Conservation (phyloP, 148 eudicot genomes). For the Camellia lanceoleosa region DNA sequence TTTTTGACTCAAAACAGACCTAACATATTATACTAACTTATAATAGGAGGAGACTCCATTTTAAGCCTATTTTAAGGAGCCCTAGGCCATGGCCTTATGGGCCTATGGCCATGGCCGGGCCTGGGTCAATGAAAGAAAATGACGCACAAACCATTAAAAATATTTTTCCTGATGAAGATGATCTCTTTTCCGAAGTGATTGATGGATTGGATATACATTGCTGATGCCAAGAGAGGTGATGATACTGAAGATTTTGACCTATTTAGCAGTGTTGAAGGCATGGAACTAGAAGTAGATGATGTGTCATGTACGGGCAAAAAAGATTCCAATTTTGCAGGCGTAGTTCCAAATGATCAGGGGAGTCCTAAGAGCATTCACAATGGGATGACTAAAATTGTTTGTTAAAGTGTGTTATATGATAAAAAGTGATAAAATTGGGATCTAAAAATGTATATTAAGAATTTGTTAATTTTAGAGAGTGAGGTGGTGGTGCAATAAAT, state of each 20-base stretch:
- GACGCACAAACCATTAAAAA: constrained; percentile 48
- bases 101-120: no score
- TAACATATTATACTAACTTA: no score
- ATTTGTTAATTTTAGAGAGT: no score
- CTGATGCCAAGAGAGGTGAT: constrained; percentile 32
- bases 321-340: constrained; percentile 29
- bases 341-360: constrained; percentile 28
- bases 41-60: no score
- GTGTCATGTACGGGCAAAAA: constrained; percentile 24
- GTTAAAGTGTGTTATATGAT: no score
- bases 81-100: no score
- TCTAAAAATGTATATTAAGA: no score
- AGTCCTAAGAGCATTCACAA: neutral
- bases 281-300: constrained; percentile 60
- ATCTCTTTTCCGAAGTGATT: constrained; percentile 60
- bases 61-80: no score
- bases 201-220: constrained; percentile 38
- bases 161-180: constrained; percentile 81
- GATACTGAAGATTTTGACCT: constrained; percentile 61
- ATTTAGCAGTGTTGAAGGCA: constrained; percentile 62
- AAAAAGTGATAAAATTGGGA: no score
- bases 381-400: no score
- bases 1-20: no score
- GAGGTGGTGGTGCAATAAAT: no score
- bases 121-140: constrained; percentile 36